These are phyloP conservation scores for Ganoderma resinaceum DNA, from an alignment of 1,284 basidiomycete genomes.

Conservation along the genomic window DNA sequence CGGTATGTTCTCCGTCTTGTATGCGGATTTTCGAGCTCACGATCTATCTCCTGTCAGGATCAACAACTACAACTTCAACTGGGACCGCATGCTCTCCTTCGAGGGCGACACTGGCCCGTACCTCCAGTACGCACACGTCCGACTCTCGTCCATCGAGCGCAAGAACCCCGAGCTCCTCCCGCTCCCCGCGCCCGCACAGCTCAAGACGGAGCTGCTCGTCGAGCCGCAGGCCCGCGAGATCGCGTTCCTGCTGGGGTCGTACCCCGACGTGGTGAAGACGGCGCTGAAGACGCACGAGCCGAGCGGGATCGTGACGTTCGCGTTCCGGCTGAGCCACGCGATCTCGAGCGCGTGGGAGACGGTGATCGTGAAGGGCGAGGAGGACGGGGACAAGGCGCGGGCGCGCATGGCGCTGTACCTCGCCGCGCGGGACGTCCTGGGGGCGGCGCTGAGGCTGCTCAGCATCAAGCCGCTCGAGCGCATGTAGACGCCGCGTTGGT, in stretches of 20 bases:
- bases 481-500: constrained; percentile 63
- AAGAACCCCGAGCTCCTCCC: constrained; percentile 93
- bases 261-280: constrained; percentile 90
- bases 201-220: constrained; percentile 76
- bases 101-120: constrained; percentile 98
- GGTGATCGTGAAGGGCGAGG: constrained; percentile 43
- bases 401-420: constrained; percentile 94
- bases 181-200: constrained; percentile 70
- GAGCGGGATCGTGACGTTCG: constrained; percentile 86
- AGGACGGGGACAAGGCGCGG: constrained; percentile 55
- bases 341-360: constrained; percentile 92
- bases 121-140: constrained; percentile 97
- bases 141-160: constrained; percentile 91
- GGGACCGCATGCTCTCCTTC: constrained; percentile 95
- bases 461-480: constrained; percentile 91
- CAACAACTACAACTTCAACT: constrained; percentile 97
- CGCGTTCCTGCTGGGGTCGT: constrained; percentile 84
- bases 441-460: constrained; percentile 86
- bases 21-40: constrained; percentile 7
- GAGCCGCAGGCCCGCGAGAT: constrained; percentile 86
- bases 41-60: constrained; percentile 59
- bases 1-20: constrained; percentile 17
- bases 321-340: constrained; percentile 79
- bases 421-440: constrained; percentile 89
- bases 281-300: constrained; percentile 91